These are phyloP conservation scores for Aspergillus tubingensis DNA, from an alignment of 2,329 filamentous ascomycete species.

Conservation along the genomic window DNA sequence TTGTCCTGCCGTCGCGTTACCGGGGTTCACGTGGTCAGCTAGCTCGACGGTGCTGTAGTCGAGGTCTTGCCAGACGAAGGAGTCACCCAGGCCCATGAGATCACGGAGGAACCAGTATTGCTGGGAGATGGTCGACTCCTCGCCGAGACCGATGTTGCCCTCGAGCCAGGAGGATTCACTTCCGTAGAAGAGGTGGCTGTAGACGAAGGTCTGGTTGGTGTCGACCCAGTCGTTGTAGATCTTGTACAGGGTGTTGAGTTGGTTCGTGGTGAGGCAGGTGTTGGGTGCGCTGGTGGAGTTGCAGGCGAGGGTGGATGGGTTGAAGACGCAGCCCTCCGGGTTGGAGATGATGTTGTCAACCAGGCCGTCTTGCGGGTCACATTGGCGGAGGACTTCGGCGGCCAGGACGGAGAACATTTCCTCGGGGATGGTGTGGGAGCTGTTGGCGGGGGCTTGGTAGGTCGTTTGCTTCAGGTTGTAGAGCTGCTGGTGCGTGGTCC, in stretches of 20 bases:
- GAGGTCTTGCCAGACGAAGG: not conserved
- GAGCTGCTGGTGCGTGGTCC: not conserved
- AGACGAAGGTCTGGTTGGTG: constrained; percentile 1
- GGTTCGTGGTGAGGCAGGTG: not conserved
- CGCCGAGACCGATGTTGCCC: not conserved
- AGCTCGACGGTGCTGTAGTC: not conserved
- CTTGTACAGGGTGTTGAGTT: not conserved
- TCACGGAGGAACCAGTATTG: not conserved
- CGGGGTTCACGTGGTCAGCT: not conserved
- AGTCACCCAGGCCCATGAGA: not conserved
- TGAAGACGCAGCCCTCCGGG: not conserved
- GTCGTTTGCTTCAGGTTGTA: not conserved
- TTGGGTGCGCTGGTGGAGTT: not conserved
- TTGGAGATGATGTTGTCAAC: not conserved
- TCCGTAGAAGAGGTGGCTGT: not conserved
- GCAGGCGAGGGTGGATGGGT: not conserved
- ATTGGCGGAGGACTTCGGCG: not conserved
- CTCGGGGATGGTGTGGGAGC: not conserved
- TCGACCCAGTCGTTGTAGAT: constrained; percentile 6
- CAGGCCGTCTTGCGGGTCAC: not conserved
- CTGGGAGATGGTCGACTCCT: not conserved
- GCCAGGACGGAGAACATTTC: not conserved
- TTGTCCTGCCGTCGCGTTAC: not conserved
- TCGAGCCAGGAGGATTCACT: not conserved
- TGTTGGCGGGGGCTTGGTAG: not conserved